These are phyloP conservation scores for Trichoderma sp. DNA, from an alignment of 2,329 filamentous ascomycete species.

Conservation along the genomic window DNA sequence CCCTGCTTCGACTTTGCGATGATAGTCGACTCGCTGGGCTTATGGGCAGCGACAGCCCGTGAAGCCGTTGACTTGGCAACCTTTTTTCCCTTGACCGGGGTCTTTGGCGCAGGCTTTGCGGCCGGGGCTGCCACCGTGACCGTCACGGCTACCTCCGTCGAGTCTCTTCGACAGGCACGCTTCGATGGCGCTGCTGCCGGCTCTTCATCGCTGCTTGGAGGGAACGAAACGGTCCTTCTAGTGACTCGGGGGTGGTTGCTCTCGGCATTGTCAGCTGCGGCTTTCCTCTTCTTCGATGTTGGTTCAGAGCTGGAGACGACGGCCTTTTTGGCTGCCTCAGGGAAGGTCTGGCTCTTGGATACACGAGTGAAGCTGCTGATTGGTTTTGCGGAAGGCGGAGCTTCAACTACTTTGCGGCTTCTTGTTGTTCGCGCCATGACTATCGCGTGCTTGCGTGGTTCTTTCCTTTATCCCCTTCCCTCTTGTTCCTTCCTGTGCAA, in stretches of 20 bases:
- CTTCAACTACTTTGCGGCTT: constrained; percentile 21
- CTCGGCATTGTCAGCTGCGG: constrained; percentile 28
- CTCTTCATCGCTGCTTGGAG: constrained; percentile 36
- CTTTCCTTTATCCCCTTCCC: not conserved
- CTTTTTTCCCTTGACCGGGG: constrained; percentile 31
- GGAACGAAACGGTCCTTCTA: constrained; percentile 32
- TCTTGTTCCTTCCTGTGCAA: not conserved
- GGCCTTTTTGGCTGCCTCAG: constrained; percentile 36
- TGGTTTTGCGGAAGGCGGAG: constrained; percentile 24
- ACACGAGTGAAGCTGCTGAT: constrained; percentile 48
- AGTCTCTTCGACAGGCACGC: constrained; percentile 31
- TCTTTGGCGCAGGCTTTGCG: constrained; percentile 9
- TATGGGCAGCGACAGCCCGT: constrained; percentile 30
- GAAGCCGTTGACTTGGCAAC: constrained; percentile 31
- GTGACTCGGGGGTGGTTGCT: constrained; percentile 26
- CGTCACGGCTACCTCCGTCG: not conserved
- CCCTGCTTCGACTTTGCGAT: constrained; percentile 31
- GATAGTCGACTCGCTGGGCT: constrained; percentile 32
- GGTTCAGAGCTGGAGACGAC: constrained; percentile 26
- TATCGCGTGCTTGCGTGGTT: not conserved
- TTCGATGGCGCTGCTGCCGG: constrained; percentile 24
- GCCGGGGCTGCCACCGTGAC: not conserved
- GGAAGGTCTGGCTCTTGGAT: constrained; percentile 40
- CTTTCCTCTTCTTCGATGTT: constrained; percentile 39
- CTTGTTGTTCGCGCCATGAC: constrained; percentile 22